Base-by-base conservation (phyloP, 768 basidiomycete species). In the Glaciozyma martinii region DNA sequence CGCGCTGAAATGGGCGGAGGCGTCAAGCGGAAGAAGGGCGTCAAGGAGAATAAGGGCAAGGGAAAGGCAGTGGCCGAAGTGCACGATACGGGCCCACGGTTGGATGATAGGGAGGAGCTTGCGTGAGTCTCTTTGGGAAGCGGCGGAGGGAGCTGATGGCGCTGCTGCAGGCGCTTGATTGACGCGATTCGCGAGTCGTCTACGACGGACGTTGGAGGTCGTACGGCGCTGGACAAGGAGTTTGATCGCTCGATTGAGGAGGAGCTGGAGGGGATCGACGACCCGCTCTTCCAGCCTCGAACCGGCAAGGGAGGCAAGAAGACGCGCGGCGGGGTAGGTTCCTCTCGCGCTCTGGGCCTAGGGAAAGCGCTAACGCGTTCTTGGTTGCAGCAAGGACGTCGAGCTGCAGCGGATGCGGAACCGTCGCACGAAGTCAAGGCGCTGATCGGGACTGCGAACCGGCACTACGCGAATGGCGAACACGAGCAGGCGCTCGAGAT, bases 391-490 rank as follows among this genome's bases (percentile, higher is more conserved):
- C 55, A 60, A 19, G 61, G 65, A 12, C 63, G 68, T 15, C 63
- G 70, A 16, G 58, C 63, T 3, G 65, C 64, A 9, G 61, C 50
- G 18, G 75, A 73, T 18, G 53, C 71, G 23, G 73, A 72, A 59
- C 77, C 75, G 5, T 75, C 77, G 0, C 74, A 73, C 37, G 78
- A 80, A 68, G 76, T 79, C 13, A 69, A 75, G 44, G 70, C 63
- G 8, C 66, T 94, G 23, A 84, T 97, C 58, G 90, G 90, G 32
- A 84, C 87, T 61, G 93, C 89, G 27, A 93, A 92, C 74, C 84
- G 88, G 72, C 87, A 87, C 3, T 95, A 89, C 75, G 83, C 93
- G 57, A 83, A 86, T 71, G 82, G 79, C 65, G 77, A 89, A 61
- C 77, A 85, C 13, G 77, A 80, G 3, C 81, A 86, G 70, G 86